A percentile compares a stretch with the other conserved stretches of the same genome.
Conservation (phyloP, 257 asterid genomes). For the Capsicum pubescens region DNA sequence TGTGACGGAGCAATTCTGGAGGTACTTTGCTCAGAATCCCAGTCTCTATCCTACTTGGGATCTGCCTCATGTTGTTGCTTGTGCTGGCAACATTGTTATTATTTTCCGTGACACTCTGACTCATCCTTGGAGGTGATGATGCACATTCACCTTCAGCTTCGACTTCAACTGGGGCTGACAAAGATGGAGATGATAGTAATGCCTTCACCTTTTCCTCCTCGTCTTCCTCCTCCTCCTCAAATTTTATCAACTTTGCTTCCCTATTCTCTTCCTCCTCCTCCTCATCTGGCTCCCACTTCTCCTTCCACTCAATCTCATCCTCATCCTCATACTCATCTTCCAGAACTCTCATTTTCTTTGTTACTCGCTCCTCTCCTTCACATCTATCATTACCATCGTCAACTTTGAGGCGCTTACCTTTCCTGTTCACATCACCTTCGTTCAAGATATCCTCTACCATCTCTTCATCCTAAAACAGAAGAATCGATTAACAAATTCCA, state of each 20-base stretch:
- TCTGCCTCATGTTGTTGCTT: constrained; percentile 37
- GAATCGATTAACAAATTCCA: background rate
- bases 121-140: constrained; percentile 41
- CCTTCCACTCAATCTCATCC: constrained; percentile 31
- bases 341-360: constrained; percentile 27
- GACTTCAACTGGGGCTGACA: constrained; percentile 35
- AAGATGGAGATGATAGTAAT: constrained; percentile 41
- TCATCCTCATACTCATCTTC: constrained; percentile 31
- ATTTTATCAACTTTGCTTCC: constrained; percentile 54
- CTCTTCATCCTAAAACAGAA: constrained; percentile 16
- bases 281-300: constrained; percentile 37
- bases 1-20: constrained; percentile 71
- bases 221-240: constrained; percentile 48
- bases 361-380: constrained; percentile 34
- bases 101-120: constrained; percentile 22
- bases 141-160: constrained; percentile 41
- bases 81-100: constrained; percentile 34
- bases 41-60: constrained; percentile 52
- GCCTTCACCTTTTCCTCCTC: constrained; percentile 41
- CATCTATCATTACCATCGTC: background rate
- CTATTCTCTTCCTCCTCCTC: constrained; percentile 53
- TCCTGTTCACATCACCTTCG: constrained; percentile 17
- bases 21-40: constrained; percentile 72
- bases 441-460: constrained; percentile 26
- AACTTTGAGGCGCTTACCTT: constrained; percentile 6